Percentiles rank a stretch among this genome's conserved stretches.
These are phyloP conservation scores for Colletotrichum cuscutae DNA, from an alignment of 2,329 filamentous ascomycete genomes.

Conservation along the genomic window DNA sequence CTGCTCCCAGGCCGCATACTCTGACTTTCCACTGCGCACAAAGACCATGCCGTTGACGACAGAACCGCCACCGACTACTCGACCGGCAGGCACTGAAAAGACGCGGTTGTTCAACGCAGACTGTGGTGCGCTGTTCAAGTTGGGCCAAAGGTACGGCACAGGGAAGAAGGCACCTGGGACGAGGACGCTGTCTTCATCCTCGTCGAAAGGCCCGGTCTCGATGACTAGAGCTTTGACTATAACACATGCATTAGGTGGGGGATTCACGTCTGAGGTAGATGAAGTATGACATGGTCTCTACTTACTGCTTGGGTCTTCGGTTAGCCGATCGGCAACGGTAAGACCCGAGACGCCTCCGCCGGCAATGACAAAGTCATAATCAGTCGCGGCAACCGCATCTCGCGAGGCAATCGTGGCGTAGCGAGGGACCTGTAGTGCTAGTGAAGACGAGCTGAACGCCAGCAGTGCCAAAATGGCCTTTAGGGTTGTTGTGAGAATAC, in stretches of 20 bases:
- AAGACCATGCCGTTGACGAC: slow-evolving; percentile 52
- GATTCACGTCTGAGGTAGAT: too few relatives aligned
- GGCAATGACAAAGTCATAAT: slow-evolving; percentile 24
- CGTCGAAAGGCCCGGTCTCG: slow-evolving; percentile 41
- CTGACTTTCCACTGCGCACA: slow-evolving; percentile 45
- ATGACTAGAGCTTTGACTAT: slow-evolving; percentile 43
- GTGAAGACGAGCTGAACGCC: background rate
- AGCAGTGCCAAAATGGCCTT: background rate
- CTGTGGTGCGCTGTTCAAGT: slow-evolving; percentile 39
- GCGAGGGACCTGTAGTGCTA: background rate
- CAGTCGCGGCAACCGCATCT: background rate
- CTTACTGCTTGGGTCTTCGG: slow-evolving; percentile 10
- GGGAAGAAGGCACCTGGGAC: slow-evolving; percentile 44
- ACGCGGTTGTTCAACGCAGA: slow-evolving; percentile 39
- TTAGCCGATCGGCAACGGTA: slow-evolving; percentile 23
- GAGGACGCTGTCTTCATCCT: slow-evolving; percentile 41
- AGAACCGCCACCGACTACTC: slow-evolving; percentile 50
- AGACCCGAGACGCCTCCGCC: slow-evolving; percentile 23
- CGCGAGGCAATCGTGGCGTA: background rate
- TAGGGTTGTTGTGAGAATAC: background rate
- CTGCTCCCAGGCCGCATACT: slow-evolving; percentile 55
- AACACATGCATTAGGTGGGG: background rate
- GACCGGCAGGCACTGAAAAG: slow-evolving; percentile 41
- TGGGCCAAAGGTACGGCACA: slow-evolving; percentile 42
- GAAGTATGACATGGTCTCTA: background rate